These are phyloP conservation scores for Colletotrichum somersetense DNA, from an alignment of 2,329 filamentous ascomycete genomes.

Conservation along the genomic window DNA sequence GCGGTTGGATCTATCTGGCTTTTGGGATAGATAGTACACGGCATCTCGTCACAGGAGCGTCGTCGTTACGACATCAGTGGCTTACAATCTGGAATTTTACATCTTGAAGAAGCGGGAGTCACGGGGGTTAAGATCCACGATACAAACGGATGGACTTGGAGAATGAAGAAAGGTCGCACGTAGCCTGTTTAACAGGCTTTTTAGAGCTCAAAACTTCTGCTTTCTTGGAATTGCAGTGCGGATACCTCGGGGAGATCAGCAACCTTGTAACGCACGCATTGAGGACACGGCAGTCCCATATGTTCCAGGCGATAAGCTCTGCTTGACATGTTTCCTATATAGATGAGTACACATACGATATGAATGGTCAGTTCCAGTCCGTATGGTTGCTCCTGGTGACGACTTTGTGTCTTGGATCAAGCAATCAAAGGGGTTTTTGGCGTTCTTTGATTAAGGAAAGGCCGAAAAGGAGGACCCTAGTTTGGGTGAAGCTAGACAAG, in stretches of 20 bases:
- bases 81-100: neutral
- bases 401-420: neutral
- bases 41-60: neutral
- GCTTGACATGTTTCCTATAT: conserved; percentile 3
- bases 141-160: conserved; percentile 5
- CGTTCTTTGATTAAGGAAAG: too few relatives aligned
- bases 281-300: neutral
- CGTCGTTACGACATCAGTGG: neutral
- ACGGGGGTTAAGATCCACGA: neutral
- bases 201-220: conserved; percentile 6
- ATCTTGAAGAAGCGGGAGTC: conserved; percentile 7
- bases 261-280: neutral
- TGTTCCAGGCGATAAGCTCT: neutral
- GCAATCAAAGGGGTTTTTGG: neutral
- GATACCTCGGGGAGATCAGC: neutral
- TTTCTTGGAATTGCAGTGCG: neutral
- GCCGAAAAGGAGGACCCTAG: neutral
- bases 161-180: neutral
- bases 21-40: neutral
- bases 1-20: too few relatives aligned
- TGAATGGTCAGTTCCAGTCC: neutral
- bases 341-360: neutral
- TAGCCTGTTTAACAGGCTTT: neutral
- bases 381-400: neutral
- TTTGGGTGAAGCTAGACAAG: neutral